Evolutionary conservation across 75 land plant genomes (phyloP), one percentile per base, ranked within the genome.

Genomic region (Pinus taeda): DNA sequence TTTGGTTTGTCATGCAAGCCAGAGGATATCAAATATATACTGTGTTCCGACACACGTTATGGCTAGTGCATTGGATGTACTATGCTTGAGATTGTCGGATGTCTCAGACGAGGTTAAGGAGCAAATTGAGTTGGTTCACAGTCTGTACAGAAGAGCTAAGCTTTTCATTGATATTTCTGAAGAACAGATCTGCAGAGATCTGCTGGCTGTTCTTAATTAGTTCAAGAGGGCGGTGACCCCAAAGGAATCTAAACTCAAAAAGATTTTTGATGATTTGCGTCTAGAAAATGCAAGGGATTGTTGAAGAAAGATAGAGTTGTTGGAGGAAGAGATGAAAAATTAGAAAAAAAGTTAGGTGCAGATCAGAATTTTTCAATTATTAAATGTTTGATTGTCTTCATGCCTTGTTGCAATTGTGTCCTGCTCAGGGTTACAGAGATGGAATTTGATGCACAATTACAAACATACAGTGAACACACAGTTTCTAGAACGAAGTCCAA

Each of bases 241-340:
- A 1, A 84, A 89, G 4, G 73, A 60, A 20, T 33, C 18, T 11
- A 59, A 36, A 20, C n/a, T 93, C 4, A 74, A 59, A 69, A 57
- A 78, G 57, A 78, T 93, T 71, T 87, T 95, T 57, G 82, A 83
- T 5, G 69, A 75, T 60, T 61, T 95, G 59, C 72, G 72, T 42
- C 76, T 95, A 11, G 4, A 66, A 45, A 88, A 66, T 57, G 89
- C 92, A 85, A 80, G 57, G 30, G 89, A 85, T 36, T 95, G 98
- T 76, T 63, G 85, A 69, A 78, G 77, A 33, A 97, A 93, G 85
- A 75, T 87, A 57, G 67, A 24, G 59, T 83, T 88, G 72, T 73
- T 96, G 78, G 87, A 90, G 45, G 83, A 79, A n/a, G 85, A 83
- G 81, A 57, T 86, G 56, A 61, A 14, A 15, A 57, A 59, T 5